Evolutionary conservation across 441 rosid genomes (phyloP), one percentile per base, ranked within the genome.

Genomic region (Erysimum cheiri): DNA sequence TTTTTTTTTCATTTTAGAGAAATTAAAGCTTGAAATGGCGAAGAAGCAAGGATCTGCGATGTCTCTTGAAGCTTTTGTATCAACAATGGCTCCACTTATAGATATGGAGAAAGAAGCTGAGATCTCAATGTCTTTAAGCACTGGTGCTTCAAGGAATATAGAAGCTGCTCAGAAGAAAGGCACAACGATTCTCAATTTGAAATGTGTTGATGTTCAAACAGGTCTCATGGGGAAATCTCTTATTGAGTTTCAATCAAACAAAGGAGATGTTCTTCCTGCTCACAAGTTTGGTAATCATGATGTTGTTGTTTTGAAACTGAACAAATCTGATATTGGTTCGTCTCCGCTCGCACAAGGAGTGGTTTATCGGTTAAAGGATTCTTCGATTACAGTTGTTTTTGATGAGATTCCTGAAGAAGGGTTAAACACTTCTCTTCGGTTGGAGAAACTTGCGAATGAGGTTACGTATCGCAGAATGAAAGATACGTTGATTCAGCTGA

Each of bases 341-440:
- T 87, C 96, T 82, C 83, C 95, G 64, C 87, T 95, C 40, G 99
- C 93, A 2, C 99, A 95, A 87, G 99, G 99, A 40, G 98, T 95
- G 8, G 98, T 95, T 61, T 92, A 95, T 70, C 84, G 95, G 46
- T 58, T 95, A 19, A 95, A 88, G 87, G 99, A 95, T 73, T 80
- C 95, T 29, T 90, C 99, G 5, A 90, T 92, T 48, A 90, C 90
- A 0, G 94, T 89, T 76, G 98, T 92, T 17, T 92, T 92, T 47
- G 96, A 90, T 60, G 99, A 92, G 77, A 36, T 95, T 26, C 99
- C 96, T 10, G 98, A 95, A 60, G 98, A 95, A 52, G 98, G 99
- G 47, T 71, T 90, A 57, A 87, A 84, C 70, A 82, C 87, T 75
- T 83, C 97, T 26, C 69, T 95, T 29, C 87, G 98, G 39, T 74